phyloP scores from a whole-genome alignment of 176 grass and related monocot genomes.

The Otatea glauca region DNA sequence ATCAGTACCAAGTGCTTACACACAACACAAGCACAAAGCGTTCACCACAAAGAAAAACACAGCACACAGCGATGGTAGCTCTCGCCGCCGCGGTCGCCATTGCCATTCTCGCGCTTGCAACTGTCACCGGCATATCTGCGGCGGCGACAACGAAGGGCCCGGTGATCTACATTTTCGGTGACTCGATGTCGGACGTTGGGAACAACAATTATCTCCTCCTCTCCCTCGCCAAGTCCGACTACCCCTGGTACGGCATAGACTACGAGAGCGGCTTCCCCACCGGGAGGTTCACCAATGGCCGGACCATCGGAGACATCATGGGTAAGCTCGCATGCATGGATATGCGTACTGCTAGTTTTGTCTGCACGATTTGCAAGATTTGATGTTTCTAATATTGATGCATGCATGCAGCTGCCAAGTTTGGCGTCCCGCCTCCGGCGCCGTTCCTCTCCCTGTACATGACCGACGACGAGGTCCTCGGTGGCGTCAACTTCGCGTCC shows the following conservation, averaged over 20 bases:
- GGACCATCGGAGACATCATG: conserved; percentile 95
- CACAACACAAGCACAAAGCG: not conserved
- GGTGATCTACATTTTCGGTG: conserved; percentile 81
- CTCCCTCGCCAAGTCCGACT: conserved; percentile 84
- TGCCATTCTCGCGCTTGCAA: conserved; percentile 31
- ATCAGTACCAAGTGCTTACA: not conserved
- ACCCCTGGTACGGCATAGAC: conserved; percentile 94
- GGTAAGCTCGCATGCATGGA: conserved; percentile 41
- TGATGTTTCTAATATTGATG: not conserved
- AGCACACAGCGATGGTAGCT: conserved; percentile 52
- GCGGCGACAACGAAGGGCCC: conserved; percentile 18
- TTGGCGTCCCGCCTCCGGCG: conserved; percentile 63
- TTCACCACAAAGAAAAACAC: not conserved
- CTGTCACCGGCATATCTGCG: not conserved
- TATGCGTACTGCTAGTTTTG: not conserved
- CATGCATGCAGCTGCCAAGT: conserved; percentile 65
- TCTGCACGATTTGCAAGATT: not conserved
- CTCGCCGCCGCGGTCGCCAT: conserved; percentile 26
- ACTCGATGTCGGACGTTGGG: conserved; percentile 93
- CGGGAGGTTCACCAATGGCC: conserved; percentile 90
- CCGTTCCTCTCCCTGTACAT: conserved; percentile 83
- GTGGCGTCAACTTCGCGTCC: conserved; percentile 86
- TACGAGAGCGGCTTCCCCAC: conserved; percentile 62
- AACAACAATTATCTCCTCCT: conserved; percentile 92
- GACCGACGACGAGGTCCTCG: conserved; percentile 71